Evolutionary conservation across 768 basidiomycete genomes (phyloP), one percentile per base, ranked within the genome.

Genomic region (Calocera viscosa): DNA sequence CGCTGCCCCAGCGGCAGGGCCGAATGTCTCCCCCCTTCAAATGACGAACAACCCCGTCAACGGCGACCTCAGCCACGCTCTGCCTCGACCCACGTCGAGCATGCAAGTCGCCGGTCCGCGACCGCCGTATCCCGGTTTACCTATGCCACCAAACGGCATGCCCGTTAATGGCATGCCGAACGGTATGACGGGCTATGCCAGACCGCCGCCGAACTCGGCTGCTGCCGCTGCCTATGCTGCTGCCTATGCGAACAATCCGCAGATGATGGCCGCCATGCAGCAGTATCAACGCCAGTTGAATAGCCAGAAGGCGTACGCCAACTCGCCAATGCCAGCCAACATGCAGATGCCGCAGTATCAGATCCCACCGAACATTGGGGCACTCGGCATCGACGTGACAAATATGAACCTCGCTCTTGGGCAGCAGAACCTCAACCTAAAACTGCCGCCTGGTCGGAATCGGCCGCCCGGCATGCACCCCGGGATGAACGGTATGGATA

Each of bases 351-450:
- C 40, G 32, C 34, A n/a, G 11, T 39, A 33, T 26, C 66, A 60
- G 28, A 32, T 34, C 8, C 60, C 63, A 22, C 12, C 22, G 11
- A 67, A 67, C 38, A 12, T 12, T n/a, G 63, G 63, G 16, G 66
- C 63, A 19, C 26, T 67, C 24, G 63, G 63, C 35, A 64, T 67
- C 40, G 63, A 60, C 17, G 63, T 67, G 34, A 22, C 65, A 24
- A 67, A 67, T 40, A 67, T 67, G 66, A 67, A 67, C 38, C 60
- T 67, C 8, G 32, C 43, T 14, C 63, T 67, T 19, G 63, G 63
- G 10, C 35, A 28, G 66, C 66, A 67, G 63, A 67, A 67, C 39
- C 3, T 67, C 8, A 38, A 34, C 7, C 24, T 67, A 10, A 60
- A 63, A n/a, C 28, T 67, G 33, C 66, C 66, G 3, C 35, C 66